These are phyloP conservation scores for Penicillium turbatum DNA, from an alignment of 495 filamentous ascomycete genomes.

Conservation along the genomic window DNA sequence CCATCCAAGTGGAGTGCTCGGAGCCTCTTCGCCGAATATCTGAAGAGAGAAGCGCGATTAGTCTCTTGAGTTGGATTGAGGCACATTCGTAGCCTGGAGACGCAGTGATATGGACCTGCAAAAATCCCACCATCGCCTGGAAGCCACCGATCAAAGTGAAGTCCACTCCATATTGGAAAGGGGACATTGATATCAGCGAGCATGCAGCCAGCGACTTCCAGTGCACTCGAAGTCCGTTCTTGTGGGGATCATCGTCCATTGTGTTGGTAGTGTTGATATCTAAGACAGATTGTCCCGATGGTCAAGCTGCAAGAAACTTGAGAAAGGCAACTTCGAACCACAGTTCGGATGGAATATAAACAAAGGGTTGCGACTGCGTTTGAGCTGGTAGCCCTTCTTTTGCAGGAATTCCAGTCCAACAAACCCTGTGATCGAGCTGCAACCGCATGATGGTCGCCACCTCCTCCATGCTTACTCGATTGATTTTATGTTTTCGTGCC, in stretches of 20 bases:
- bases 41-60: not conserved
- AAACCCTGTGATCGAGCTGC: too few relatives aligned
- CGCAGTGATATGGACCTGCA: constrained; percentile 34
- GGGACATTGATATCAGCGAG: constrained; percentile 24
- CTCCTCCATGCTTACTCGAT: too few relatives aligned
- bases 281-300: not conserved
- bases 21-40: constrained; percentile 29
- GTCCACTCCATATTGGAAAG: constrained; percentile 62
- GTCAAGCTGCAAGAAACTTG: not conserved
- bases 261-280: not conserved
- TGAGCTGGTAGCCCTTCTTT: not conserved
- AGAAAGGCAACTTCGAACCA: not conserved
- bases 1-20: constrained; percentile 45
- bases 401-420: too few relatives aligned
- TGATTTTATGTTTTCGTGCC: too few relatives aligned
- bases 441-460: too few relatives aligned
- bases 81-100: not conserved
- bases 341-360: too few relatives aligned
- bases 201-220: constrained; percentile 22
- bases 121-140: constrained; percentile 60
- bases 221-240: constrained; percentile 17
- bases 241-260: constrained; percentile 8
- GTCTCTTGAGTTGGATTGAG: not conserved
- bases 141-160: constrained; percentile 58
- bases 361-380: too few relatives aligned